A percentile compares a stretch with the other conserved stretches of the same genome.
Evolutionary conservation across 129 eudicot species (phyloP).

Genomic region (Sambucus nigra): DNA sequence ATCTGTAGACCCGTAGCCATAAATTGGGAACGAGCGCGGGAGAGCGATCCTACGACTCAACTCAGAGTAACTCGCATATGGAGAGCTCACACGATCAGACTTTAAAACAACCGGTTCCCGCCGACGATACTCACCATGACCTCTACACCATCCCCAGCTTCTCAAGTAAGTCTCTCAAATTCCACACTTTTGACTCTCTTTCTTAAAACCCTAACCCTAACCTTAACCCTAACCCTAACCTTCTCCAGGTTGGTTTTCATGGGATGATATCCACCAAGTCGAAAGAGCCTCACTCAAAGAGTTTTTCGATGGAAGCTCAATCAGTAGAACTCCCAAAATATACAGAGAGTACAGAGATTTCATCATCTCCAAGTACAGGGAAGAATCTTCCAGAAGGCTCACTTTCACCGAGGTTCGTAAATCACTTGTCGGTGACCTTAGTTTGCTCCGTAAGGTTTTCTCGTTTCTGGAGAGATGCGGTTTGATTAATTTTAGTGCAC

Average conservation of each 20-base stretch:
- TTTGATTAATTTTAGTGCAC: constrained; percentile 55
- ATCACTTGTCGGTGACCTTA: constrained; percentile 76
- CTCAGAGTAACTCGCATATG: too few species aligned
- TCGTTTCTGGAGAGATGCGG: constrained; percentile 71
- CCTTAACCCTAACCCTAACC: constrained; percentile 4
- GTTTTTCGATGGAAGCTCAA: constrained; percentile 65
- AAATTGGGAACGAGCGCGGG: too few species aligned
- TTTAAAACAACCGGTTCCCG: constrained; percentile 45
- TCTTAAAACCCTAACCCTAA: constrained; percentile 48
- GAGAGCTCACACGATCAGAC: constrained; percentile 39
- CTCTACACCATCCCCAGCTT: constrained; percentile 80
- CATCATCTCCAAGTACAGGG: constrained; percentile 67
- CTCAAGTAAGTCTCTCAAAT: constrained; percentile 64
- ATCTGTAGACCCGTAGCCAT: too few species aligned
- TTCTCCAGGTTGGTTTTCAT: constrained; percentile 67
- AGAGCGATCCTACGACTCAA: too few species aligned
- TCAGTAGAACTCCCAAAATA: constrained; percentile 74
- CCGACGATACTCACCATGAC: constrained; percentile 51
- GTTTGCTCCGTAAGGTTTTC: constrained; percentile 58
- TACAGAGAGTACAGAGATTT: constrained; percentile 89
- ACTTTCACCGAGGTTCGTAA: constrained; percentile 78
- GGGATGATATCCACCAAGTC: constrained; percentile 74
- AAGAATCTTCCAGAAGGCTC: constrained; percentile 62
- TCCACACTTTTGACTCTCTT: too few species aligned
- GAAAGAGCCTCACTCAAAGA: constrained; percentile 55